Evolutionary conservation across 2,329 filamentous ascomycete species (phyloP).

Genomic region (Daldinia sp.): DNA sequence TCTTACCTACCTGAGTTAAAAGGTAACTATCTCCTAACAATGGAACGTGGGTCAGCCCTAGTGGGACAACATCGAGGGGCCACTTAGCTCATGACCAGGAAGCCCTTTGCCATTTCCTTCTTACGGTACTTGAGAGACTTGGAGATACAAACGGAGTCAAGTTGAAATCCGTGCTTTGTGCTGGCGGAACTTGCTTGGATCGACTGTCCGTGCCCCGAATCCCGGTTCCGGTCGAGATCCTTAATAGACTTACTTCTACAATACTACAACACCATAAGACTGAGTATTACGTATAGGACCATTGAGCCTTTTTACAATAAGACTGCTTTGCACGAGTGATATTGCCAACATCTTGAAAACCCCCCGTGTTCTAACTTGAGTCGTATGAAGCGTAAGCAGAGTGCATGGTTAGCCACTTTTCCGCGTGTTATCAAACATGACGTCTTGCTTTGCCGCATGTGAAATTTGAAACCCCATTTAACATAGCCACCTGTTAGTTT

Average conservation of each 20-base stretch:
- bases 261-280: neutral
- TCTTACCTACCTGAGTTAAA: neutral
- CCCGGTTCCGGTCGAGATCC: conserved; percentile 19
- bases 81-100: conserved; percentile 5
- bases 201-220: conserved; percentile 31
- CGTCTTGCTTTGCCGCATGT: conserved; percentile 20
- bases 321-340: conserved; percentile 5
- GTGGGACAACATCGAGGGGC: conserved; percentile 13
- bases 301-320: conserved; percentile 8
- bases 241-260: conserved; percentile 4
- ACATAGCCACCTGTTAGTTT: conserved; percentile 16
- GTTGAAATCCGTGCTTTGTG: conserved; percentile 15
- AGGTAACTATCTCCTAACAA: conserved; percentile 1
- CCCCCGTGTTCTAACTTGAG: conserved; percentile 7
- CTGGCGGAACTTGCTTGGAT: conserved; percentile 8
- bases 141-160: conserved; percentile 14
- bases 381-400: neutral
- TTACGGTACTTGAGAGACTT: conserved; percentile 21
- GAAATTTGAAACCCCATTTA: conserved; percentile 19
- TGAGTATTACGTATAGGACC: neutral
- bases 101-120: neutral
- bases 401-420: neutral
- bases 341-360: neutral
- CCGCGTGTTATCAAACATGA: neutral
- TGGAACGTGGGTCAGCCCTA: conserved; percentile 19